These are phyloP conservation scores for Xanthoparmelia taractica DNA, from an alignment of 495 filamentous ascomycete genomes.

Conservation along the genomic window DNA sequence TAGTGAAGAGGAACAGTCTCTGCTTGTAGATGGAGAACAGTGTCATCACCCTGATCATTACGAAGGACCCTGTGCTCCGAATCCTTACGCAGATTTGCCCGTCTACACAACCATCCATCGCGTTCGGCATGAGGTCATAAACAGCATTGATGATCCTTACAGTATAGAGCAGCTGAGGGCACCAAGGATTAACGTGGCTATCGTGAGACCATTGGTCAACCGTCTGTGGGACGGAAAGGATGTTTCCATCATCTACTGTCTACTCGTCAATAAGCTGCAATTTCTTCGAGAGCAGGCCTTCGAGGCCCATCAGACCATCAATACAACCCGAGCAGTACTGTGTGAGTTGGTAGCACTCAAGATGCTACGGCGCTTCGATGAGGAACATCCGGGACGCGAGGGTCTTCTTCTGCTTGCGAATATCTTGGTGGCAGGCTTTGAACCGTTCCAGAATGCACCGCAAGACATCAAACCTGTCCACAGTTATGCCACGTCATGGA, in stretches of 20 bases:
- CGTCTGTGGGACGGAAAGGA: constrained; percentile 61
- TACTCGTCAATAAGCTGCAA: constrained; percentile 62
- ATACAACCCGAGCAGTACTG: constrained; percentile 55
- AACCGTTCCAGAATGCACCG: constrained; percentile 63
- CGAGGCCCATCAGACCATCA: constrained; percentile 62
- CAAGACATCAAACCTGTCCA: constrained; percentile 46
- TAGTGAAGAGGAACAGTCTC: constrained; percentile 7
- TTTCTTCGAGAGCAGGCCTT: constrained; percentile 60
- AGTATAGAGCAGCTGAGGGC: constrained; percentile 59
- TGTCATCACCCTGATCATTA: constrained; percentile 8
- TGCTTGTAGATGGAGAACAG: constrained; percentile 7
- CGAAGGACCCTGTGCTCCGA: constrained; percentile 19
- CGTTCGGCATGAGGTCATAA: constrained; percentile 33
- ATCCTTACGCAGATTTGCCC: constrained; percentile 39
- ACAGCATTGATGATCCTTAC: constrained; percentile 51
- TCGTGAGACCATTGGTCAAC: constrained; percentile 62
- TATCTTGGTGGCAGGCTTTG: constrained; percentile 64
- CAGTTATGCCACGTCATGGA: constrained; percentile 39
- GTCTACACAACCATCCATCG: constrained; percentile 45
- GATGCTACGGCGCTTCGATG: constrained; percentile 58
- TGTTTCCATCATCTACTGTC: constrained; percentile 63
- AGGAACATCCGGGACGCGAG: constrained; percentile 53
- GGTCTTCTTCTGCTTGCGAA: constrained; percentile 60
- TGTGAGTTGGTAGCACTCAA: constrained; percentile 62
- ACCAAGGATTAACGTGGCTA: constrained; percentile 60